A percentile compares a stretch with the other conserved stretches of the same genome.
Evolutionary conservation across 441 rosid species (phyloP).

Genomic region (Pelargonium fulgidum): DNA sequence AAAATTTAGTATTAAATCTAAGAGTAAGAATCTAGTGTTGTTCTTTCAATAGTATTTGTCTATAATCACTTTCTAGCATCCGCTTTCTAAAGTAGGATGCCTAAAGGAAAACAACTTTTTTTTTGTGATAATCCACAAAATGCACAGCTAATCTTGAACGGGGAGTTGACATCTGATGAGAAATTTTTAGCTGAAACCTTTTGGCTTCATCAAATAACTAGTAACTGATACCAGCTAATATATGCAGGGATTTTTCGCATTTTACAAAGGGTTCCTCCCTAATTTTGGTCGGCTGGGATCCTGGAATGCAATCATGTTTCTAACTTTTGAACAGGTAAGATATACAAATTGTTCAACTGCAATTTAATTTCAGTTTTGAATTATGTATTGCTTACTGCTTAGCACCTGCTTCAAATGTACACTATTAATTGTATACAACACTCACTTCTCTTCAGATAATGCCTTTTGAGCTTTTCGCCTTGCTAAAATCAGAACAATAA

Average conservation of each 20-base stretch:
- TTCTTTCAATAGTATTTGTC: not conserved
- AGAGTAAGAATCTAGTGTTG: not conserved
- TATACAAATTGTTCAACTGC: not conserved
- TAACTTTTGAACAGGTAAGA: slow-evolving; percentile 67
- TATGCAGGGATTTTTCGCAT: slow-evolving; percentile 51
- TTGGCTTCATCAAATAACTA: not conserved
- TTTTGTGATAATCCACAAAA: not conserved
- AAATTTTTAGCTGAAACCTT: slow-evolving; percentile 1
- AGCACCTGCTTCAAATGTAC: not conserved
- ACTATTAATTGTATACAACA: not conserved
- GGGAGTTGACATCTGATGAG: slow-evolving; percentile 1
- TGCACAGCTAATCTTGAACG: slow-evolving; percentile 3
- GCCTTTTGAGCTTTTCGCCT: not conserved
- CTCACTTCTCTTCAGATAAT: not conserved
- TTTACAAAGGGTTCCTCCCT: slow-evolving; percentile 65
- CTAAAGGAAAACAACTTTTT: not conserved
- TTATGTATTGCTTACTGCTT: not conserved
- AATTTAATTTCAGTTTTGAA: not conserved
- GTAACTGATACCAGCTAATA: slow-evolving; percentile 15
- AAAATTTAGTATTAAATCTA: not conserved
- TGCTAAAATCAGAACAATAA: not conserved
- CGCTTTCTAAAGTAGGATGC: not conserved
- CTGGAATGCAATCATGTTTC: slow-evolving; percentile 64
- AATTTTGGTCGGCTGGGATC: slow-evolving; percentile 64
- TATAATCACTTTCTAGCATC: not conserved